Percentiles rank a stretch among this genome's conserved stretches.
These are phyloP conservation scores for Lindgomyces ingoldianus DNA, from an alignment of 495 filamentous ascomycete genomes.

Conservation along the genomic window DNA sequence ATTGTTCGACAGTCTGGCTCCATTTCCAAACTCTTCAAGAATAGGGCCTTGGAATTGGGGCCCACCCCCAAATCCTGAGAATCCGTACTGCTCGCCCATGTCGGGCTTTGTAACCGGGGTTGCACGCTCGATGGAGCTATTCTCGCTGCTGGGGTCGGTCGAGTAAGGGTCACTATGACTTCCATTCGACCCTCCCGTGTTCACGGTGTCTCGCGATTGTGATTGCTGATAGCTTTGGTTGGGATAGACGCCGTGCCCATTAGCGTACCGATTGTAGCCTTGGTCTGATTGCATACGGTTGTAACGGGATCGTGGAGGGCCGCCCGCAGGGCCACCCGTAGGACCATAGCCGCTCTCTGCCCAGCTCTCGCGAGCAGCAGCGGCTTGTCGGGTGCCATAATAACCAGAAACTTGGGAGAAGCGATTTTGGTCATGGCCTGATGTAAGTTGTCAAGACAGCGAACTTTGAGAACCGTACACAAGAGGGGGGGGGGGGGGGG, in stretches of 20 bases:
- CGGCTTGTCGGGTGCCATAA: constrained; percentile 33
- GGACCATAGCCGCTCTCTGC: constrained; percentile 45
- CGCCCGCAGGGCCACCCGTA: constrained; percentile 14
- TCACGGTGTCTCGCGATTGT: constrained; percentile 78
- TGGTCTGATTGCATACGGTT: constrained; percentile 48
- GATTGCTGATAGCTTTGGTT: constrained; percentile 71
- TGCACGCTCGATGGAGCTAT: constrained; percentile 81
- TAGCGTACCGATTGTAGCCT: constrained; percentile 44
- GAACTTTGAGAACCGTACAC: too few species aligned
- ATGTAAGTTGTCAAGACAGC: neutral
- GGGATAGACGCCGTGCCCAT: constrained; percentile 58
- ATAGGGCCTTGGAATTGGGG: constrained; percentile 45
- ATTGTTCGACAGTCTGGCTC: constrained; percentile 29
- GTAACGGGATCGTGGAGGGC: constrained; percentile 33
- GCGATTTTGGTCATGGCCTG: constrained; percentile 34
- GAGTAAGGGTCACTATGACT: constrained; percentile 71
- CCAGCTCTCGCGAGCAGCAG: constrained; percentile 61
- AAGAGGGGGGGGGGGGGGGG: neutral
- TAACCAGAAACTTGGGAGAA: constrained; percentile 31
- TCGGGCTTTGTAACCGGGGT: constrained; percentile 51
- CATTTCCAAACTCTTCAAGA: constrained; percentile 45
- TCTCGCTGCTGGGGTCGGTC: constrained; percentile 87
- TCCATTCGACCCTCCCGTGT: constrained; percentile 69
- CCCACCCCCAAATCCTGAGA: constrained; percentile 52
- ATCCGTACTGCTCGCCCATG: constrained; percentile 58